phyloP scores from a whole-genome alignment of 139 green algal genomes.

The Ulvella scutata region DNA sequence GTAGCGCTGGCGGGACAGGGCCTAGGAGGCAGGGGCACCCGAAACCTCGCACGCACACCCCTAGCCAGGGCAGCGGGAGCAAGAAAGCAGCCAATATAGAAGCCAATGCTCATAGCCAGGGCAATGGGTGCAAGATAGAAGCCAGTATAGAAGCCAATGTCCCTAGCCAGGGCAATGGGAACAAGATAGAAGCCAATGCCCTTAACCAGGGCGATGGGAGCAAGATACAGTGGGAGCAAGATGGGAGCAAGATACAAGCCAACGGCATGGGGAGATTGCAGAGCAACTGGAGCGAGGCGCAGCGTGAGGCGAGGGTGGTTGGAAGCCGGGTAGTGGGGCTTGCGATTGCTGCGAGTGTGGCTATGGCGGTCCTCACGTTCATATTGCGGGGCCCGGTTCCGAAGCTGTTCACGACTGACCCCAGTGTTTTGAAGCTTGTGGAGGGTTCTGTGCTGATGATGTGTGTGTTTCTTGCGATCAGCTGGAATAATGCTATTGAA shows the following conservation, averaged over 20 bases:
- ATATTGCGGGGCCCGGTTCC: neutral
- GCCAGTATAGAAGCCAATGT: too few species aligned
- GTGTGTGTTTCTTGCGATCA: conserved; percentile 10
- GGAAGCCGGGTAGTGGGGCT: neutral
- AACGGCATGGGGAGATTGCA: too few species aligned
- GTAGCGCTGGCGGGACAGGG: neutral
- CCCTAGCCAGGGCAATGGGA: too few species aligned
- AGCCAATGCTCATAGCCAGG: too few species aligned
- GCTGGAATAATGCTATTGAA: conserved; percentile 19
- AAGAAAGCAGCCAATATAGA: too few species aligned
- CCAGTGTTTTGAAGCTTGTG: conserved; percentile 5
- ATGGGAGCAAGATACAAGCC: too few species aligned
- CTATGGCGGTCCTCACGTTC: conserved; percentile 7
- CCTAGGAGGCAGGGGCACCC: neutral
- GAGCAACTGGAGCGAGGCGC: neutral
- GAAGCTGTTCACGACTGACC: conserved; percentile 7
- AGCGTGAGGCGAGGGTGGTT: neutral
- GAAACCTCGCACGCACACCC: neutral
- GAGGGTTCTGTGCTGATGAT: neutral
- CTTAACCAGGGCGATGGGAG: too few species aligned
- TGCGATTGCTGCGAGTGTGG: neutral
- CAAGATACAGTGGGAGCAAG: too few species aligned
- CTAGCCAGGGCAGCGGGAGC: neutral
- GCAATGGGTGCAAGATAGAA: too few species aligned
- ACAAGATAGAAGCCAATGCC: too few species aligned